Evolutionary conservation across 2,329 filamentous ascomycete genomes (phyloP), one percentile per base, ranked within the genome.

Genomic region (Gliomastix tumulicola): DNA sequence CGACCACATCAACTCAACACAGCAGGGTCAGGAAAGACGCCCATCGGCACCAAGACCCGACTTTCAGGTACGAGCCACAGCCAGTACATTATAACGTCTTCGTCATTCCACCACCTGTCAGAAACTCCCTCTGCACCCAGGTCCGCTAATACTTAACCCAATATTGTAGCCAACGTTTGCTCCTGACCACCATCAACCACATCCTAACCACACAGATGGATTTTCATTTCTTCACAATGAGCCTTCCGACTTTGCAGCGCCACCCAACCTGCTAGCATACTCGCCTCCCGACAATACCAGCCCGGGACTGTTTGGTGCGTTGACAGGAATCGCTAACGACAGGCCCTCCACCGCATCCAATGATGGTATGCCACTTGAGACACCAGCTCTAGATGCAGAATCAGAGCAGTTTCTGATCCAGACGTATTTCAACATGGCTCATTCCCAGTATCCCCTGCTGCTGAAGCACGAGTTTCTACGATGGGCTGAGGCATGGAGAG

Each of bases 341-440:
- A n/a, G n/a, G n/a, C n/a, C n/a, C n/a, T n/a, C n/a, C n/a, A n/a
- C n/a, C n/a, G n/a, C n/a, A n/a, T n/a, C n/a, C n/a, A n/a, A n/a
- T n/a, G n/a, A n/a, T n/a, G n/a, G n/a, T n/a, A n/a, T n/a, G n/a
- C n/a, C n/a, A n/a, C n/a, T n/a, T n/a, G n/a, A n/a, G n/a, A n/a
- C n/a, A 7, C 13, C 17, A 9, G 19, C 35, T 21, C 10, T 21
- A 16, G 33, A 39, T 9, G 10, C 11, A 13, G 13, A 28, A 21
- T 30, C 25, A 17, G 37, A 39, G 27, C 33, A 21, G 16, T 39
- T 39, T n/a, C 34, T 39, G 8, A 32, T 32, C 17, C 33, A 39
- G 28, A 39, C 38, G 5, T 40, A 40, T 20, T 37, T 36, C 16
- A 30, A 37, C n/a, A 36, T 36, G 34, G 38, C 38, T 9, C 38